Evolutionary conservation across 2,329 filamentous ascomycete genomes (phyloP).

Genomic region (Coniella vitis): DNA sequence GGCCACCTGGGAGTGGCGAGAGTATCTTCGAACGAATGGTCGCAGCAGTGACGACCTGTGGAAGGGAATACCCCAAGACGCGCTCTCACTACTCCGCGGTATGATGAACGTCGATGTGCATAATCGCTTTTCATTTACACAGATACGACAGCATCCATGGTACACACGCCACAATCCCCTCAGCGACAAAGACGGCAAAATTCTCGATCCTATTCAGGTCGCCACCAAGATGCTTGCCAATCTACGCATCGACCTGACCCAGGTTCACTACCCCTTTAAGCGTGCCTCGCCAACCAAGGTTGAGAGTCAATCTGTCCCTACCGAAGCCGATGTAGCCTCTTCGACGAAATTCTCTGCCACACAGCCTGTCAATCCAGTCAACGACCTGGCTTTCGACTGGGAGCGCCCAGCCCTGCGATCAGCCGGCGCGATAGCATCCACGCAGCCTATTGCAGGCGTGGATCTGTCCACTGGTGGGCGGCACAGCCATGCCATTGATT

Average conservation of each 20-base stretch:
- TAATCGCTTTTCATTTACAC: slow-evolving; percentile 75
- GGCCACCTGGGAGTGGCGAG: slow-evolving; percentile 82
- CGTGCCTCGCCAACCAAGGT: slow-evolving; percentile 60
- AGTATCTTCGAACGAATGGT: slow-evolving; percentile 76
- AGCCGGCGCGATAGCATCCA: slow-evolving; percentile 39
- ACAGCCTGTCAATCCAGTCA: slow-evolving; percentile 72
- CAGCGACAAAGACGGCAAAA: slow-evolving; percentile 64
- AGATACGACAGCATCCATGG: slow-evolving; percentile 90
- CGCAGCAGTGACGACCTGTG: slow-evolving; percentile 80
- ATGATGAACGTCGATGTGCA: slow-evolving; percentile 80
- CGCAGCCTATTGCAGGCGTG: slow-evolving; percentile 37
- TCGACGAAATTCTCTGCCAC: slow-evolving; percentile 62
- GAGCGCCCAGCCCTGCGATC: slow-evolving; percentile 61
- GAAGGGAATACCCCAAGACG: slow-evolving; percentile 66
- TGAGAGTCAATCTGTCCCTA: slow-evolving; percentile 38
- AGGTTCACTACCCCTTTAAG: slow-evolving; percentile 50
- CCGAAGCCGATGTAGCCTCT: slow-evolving; percentile 21
- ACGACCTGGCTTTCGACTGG: slow-evolving; percentile 79
- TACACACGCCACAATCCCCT: slow-evolving; percentile 78
- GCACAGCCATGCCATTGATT: slow-evolving; percentile 40
- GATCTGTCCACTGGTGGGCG: slow-evolving; percentile 31
- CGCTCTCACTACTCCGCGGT: slow-evolving; percentile 76
- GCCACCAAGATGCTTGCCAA: slow-evolving; percentile 95
- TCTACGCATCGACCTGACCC: slow-evolving; percentile 79
- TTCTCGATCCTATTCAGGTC: slow-evolving; percentile 72